Evolutionary conservation across 2,329 filamentous ascomycete genomes (phyloP).

Genomic region (Macrophomina phaseolina): DNA sequence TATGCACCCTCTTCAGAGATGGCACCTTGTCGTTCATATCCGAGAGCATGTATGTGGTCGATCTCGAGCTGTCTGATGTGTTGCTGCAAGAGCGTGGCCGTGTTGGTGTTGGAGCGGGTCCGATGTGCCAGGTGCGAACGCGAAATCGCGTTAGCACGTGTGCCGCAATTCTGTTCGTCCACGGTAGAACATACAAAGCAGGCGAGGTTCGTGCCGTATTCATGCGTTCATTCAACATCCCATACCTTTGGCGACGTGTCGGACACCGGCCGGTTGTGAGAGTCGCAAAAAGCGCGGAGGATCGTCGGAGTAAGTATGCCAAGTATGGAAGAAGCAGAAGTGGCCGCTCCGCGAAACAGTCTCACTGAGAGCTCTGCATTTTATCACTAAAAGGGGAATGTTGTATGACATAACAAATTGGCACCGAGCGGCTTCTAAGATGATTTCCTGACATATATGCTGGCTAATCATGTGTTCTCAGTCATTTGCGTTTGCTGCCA

Average conservation of each 20-base stretch:
- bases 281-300: no score
- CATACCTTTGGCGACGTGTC: neutral
- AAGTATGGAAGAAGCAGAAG: neutral
- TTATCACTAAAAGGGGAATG: no score
- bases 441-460: no score
- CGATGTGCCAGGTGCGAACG: slow-evolving; percentile 28
- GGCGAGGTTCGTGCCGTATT: neutral
- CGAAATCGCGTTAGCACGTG: slow-evolving; percentile 43
- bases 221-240: slow-evolving; percentile 2
- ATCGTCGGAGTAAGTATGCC: neutral
- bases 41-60: neutral
- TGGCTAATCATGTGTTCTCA: no score
- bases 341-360: no score
- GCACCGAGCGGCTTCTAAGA: no score
- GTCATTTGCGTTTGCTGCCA: no score
- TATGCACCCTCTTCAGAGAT: slow-evolving; percentile 43
- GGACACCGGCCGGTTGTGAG: no score
- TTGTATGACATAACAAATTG: no score
- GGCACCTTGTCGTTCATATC: slow-evolving; percentile 22
- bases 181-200: neutral
- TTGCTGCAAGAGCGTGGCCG: neutral
- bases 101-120: neutral
- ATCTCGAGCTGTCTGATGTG: neutral
- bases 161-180: slow-evolving; percentile 6
- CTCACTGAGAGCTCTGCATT: no score